Evolutionary conservation across 768 basidiomycete genomes (phyloP), one percentile per base, ranked within the genome.

Genomic region (Pulveroboletus frians): DNA sequence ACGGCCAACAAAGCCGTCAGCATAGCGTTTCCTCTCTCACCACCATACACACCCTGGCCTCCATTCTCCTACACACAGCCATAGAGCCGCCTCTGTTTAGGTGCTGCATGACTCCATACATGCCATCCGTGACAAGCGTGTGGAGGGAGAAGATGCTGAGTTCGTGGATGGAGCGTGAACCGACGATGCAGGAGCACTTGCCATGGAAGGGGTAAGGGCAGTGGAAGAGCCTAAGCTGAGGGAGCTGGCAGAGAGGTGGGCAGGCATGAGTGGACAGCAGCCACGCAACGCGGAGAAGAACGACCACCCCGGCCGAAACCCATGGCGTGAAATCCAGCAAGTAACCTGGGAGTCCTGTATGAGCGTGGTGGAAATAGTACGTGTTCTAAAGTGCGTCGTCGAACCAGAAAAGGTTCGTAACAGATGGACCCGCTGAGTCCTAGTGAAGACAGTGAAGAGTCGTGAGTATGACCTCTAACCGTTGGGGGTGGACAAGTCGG

Each of bases 41-140:
- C 23, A 26, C 23, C 23, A 26, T 4, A 26, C 5, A 26, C 4
- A 26, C 23, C 23, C 23, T 3, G 23, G 23, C 23, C 23, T 26
- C 23, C 23, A 26, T 26, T 26, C 23, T 4, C 23, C 23, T 23
- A n/a, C 48, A 47, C 14, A 38, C 40, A 9, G 35, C 21, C 17
- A 56, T 32, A 4, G 23, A 52, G 11, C 18, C 39, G 42, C 6
- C 50, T 41, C 3, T 20, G 20, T 5, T 59, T 3, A 68, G 68
- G 48, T 69, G 64, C 8, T 67, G 60, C 7, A 69, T 58, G 43
- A 60, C 14, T 17, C 52, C 9, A 46, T 69, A 69, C 15, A 49
- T 53, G 1, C 64, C 65, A 0, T 40, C 9, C 9, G 61, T 68
- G 26, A 69, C 48, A 46, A 69, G 60, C 30, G 40, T n/a, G n/a